phyloP scores from a whole-genome alignment of 805 yeast species.

The Cyberlindnera misumaiensis region DNA sequence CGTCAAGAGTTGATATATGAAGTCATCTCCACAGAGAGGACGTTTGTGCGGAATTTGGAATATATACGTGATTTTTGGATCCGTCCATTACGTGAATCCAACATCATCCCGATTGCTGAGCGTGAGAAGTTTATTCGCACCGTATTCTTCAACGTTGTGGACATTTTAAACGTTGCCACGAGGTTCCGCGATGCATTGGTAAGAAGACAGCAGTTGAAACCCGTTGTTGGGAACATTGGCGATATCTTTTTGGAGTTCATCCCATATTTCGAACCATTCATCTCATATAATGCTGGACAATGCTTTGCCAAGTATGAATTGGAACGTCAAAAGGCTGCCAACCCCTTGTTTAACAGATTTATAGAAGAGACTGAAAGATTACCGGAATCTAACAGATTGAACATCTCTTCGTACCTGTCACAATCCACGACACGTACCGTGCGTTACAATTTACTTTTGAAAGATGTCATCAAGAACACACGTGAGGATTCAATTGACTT shows the following conservation, averaged over 20 bases:
- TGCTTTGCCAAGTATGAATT: constrained; percentile 93
- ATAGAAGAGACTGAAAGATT: constrained; percentile 84
- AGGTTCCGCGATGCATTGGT: constrained; percentile 85
- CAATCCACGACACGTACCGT: constrained; percentile 97
- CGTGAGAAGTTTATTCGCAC: constrained; percentile 87
- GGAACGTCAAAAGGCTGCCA: constrained; percentile 87
- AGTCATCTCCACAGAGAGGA: constrained; percentile 87
- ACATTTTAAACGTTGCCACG: constrained; percentile 76
- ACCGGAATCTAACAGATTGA: constrained; percentile 82
- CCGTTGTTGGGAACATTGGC: constrained; percentile 79
- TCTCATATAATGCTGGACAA: constrained; percentile 89
- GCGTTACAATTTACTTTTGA: constrained; percentile 78
- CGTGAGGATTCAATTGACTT: constrained; percentile 64
- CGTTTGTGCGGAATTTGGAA: constrained; percentile 91
- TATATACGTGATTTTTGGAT: constrained; percentile 91
- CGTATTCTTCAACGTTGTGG: constrained; percentile 86
- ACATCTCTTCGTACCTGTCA: constrained; percentile 85
- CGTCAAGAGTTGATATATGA: constrained; percentile 95
- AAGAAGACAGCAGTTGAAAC: constrained; percentile 77
- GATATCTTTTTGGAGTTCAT: constrained; percentile 82
- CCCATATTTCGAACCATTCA: constrained; percentile 86
- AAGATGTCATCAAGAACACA: constrained; percentile 78
- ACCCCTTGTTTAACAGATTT: constrained; percentile 87
- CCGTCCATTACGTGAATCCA: constrained; percentile 79
- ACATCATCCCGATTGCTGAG: constrained; percentile 81